Evolutionary conservation across 2,329 filamentous ascomycete species (phyloP), one percentile per base, ranked within the genome.

Genomic region (Pezicula neosporulosa): DNA sequence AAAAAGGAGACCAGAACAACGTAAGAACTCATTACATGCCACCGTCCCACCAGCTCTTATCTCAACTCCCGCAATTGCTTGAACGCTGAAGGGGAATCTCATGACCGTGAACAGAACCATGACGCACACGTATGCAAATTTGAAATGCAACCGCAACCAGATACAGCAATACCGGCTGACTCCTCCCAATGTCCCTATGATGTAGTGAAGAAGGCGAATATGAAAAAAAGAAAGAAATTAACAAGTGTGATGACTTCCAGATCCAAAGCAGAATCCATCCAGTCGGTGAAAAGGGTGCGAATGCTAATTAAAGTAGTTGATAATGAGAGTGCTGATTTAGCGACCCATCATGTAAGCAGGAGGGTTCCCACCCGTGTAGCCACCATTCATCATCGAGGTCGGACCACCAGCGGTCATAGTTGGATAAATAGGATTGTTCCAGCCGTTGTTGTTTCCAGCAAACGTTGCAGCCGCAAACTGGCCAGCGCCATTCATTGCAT

Each of bases 321-420:
- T 47, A 51, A 41, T 50, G 51, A 39, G 35, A 43, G n/a, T 53
- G 44, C 56, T 37, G 42, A 42, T 63, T 56, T 64, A 68, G 49
- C 66, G 58, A 38, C 66, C 66, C 64, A 68, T 68, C 65, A 68
- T 68, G 54, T 67, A 67, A 45, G 65, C 61, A 45, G 65, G 63
- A 50, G 63, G 64, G 51, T 66, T 66, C 3, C 60, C 60, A 41
- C 55, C 42, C 21, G 35, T 60, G 47, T 60, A 63, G 41, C 54
- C 58, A 33, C 62, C 59, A 46, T 60, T 64, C 43, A 65, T 44
- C 58, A 66, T 63, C 18, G 60, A 41, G 16, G 57, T 48, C 30
- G 58, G 58, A 28, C 62, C 60, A 52, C 63, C 63, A 50, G 61
- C 60, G 44, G 63, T 56, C 64, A 67, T 66, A 9, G 62, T 51